Base-by-base conservation (phyloP, 257 asterid genomes). In the Salvia hispanica region DNA sequence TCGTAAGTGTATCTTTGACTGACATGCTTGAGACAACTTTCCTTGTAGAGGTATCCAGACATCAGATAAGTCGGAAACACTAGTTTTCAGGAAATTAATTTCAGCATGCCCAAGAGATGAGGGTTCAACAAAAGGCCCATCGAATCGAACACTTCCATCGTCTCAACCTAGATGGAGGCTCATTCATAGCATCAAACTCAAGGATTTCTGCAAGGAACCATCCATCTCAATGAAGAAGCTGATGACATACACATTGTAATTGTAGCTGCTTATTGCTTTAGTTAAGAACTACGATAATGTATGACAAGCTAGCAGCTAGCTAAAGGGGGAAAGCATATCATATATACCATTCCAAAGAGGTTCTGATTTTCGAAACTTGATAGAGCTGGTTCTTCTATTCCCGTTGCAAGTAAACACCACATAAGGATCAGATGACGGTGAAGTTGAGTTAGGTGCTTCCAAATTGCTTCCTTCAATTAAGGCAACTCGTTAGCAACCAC, bases 141-240 rank as follows among this genome's bases (percentile, higher is more conserved):
- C 99, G 64, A 86, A 79, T 91, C 95, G 67, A 81, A 88, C 73
- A 87, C 97, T 80, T 94, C 97, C 74, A 88, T n/a, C 84, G 36
- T 86, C 90, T n/a, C 74, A 94, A 74, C 77, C 88, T 89, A 2
- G 97, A 94, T 39, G 99, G 99, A 47, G 96, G 96, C 34, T 94
- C 97, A 43, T 90, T 92, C 99, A 94, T 88, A 39, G 99, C 97
- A 85, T 94, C 99, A 80, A 94, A 90, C 72, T 90, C 99, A 76
- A 91, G 87, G 67, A 94, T 88, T 80, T 94, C 97, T 94, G 95
- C 87, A 81, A 64, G 55, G 18, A 71, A 58, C 73, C 77, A 69
- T 67, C 11, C 33, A 67, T 50, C 62, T 50, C 69, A 62, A 63
- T 46, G 58, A 62, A 54, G 54, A 76, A 71, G 52, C 67, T 60